These are phyloP conservation scores for Wilcoxina mikolae DNA, from an alignment of 495 filamentous ascomycete species.

Conservation along the genomic window DNA sequence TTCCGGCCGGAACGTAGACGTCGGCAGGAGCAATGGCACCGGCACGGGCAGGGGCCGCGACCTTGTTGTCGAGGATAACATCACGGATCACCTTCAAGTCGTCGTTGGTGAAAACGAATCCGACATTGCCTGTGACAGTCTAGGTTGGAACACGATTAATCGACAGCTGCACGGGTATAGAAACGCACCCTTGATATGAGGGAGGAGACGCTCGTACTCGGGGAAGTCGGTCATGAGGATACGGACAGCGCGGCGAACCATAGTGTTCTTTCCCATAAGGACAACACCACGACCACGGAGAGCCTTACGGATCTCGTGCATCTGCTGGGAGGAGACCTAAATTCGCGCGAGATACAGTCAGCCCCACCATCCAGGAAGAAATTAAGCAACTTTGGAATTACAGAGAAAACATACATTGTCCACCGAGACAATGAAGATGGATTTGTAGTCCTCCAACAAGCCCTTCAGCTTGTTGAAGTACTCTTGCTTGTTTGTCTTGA, in stretches of 20 bases:
- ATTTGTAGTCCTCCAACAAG: conserved; percentile 80
- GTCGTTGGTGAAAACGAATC: conserved; percentile 98
- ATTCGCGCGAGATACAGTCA: conserved; percentile 4
- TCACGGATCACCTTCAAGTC: conserved; percentile 84
- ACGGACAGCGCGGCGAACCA: conserved; percentile 97
- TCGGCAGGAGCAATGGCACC: conserved; percentile 87
- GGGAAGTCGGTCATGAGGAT: conserved; percentile 81
- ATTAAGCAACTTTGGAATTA: background rate
- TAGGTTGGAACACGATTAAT: background rate
- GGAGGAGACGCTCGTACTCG: conserved; percentile 93
- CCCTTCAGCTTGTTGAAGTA: conserved; percentile 99
- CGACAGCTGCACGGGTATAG: background rate
- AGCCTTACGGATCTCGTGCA: conserved; percentile 95
- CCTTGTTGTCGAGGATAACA: conserved; percentile 91
- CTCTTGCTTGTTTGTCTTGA: conserved; percentile 88
- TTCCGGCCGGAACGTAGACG: conserved; percentile 85
- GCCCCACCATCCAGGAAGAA: background rate
- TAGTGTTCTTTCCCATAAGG: conserved; percentile 99
- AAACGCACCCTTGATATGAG: conserved; percentile 68
- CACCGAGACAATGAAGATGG: conserved; percentile 92
- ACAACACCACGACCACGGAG: conserved; percentile 83
- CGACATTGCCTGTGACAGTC: conserved; percentile 57
- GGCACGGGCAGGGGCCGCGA: conserved; percentile 91
- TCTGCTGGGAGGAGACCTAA: conserved; percentile 85
- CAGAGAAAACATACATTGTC: conserved; percentile 53